phyloP scores from a whole-genome alignment of 768 basidiomycete genomes.

The Galerina marginata region DNA sequence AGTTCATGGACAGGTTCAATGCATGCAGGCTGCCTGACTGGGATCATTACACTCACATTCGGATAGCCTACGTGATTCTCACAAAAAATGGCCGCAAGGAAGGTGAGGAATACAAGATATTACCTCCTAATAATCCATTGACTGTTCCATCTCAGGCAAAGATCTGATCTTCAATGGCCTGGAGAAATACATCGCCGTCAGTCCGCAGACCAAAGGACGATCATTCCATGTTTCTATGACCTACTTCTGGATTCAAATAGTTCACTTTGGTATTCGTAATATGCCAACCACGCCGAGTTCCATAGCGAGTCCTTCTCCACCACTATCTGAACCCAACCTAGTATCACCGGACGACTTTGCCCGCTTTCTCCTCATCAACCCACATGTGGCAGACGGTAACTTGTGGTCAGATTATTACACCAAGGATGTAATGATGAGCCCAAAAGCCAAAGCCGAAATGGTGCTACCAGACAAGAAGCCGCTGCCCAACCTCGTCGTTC shows the following conservation, averaged over 20 bases:
- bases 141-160: constrained; percentile 35
- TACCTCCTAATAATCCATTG: too few species aligned
- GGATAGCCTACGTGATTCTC: constrained; percentile 47
- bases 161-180: constrained; percentile 50
- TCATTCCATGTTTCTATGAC: constrained; percentile 54
- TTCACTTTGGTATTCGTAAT: constrained; percentile 50
- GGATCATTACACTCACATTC: constrained; percentile 56
- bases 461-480: constrained; percentile 51
- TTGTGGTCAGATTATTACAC: constrained; percentile 51
- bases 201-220: constrained; percentile 39
- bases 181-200: constrained; percentile 42
- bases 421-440: constrained; percentile 49
- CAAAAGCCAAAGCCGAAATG: constrained; percentile 43
- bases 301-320: background rate
- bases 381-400: constrained; percentile 45
- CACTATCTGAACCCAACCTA: background rate
- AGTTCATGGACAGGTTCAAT: constrained; percentile 42
- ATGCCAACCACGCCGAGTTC: constrained; percentile 27
- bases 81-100: constrained; percentile 46
- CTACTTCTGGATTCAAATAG: constrained; percentile 57
- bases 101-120: constrained; percentile 30
- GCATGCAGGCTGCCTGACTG: constrained; percentile 41
- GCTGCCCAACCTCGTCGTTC: constrained; percentile 42
- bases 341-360: constrained; percentile 36
- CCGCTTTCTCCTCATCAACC: constrained; percentile 44